phyloP scores from a whole-genome alignment of 2,329 filamentous ascomycete genomes.

The Colletotrichum eremochloae region DNA sequence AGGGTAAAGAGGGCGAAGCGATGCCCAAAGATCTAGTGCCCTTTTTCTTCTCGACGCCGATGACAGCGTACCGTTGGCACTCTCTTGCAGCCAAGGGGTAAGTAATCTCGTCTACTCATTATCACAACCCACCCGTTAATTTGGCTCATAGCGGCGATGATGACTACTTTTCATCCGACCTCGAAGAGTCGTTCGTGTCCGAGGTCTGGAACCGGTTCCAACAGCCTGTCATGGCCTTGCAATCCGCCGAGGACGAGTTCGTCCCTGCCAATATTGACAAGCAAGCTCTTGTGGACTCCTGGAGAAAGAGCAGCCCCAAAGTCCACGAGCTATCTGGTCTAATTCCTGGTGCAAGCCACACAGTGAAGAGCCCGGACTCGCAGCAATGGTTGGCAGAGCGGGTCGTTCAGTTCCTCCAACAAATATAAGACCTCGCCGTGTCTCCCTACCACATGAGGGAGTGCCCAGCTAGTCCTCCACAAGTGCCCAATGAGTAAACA shows the following conservation, averaged over 20 bases:
- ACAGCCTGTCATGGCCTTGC: constrained; percentile 73
- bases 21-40: constrained; percentile 64
- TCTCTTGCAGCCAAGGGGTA: constrained; percentile 66
- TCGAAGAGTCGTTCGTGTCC: constrained; percentile 68
- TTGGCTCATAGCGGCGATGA: constrained; percentile 73
- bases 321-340: constrained; percentile 65
- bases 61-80: constrained; percentile 67
- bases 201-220: constrained; percentile 75
- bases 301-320: constrained; percentile 61
- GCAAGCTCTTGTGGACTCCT: constrained; percentile 67
- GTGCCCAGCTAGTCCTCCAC: not conserved
- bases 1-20: constrained; percentile 67
- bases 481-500: not conserved
- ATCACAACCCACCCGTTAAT: not conserved
- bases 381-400: constrained; percentile 64
- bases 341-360: constrained; percentile 67
- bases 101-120: constrained; percentile 45
- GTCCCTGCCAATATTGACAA: constrained; percentile 72
- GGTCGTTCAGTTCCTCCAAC: constrained; percentile 61
- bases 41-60: constrained; percentile 56
- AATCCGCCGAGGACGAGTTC: constrained; percentile 75
- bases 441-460: not conserved
- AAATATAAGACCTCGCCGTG: constrained; percentile 11
- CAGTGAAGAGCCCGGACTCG: constrained; percentile 60
- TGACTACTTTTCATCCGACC: constrained; percentile 88